phyloP scores from a whole-genome alignment of 177 flowering plant genomes.

The Telopea speciosissima region DNA sequence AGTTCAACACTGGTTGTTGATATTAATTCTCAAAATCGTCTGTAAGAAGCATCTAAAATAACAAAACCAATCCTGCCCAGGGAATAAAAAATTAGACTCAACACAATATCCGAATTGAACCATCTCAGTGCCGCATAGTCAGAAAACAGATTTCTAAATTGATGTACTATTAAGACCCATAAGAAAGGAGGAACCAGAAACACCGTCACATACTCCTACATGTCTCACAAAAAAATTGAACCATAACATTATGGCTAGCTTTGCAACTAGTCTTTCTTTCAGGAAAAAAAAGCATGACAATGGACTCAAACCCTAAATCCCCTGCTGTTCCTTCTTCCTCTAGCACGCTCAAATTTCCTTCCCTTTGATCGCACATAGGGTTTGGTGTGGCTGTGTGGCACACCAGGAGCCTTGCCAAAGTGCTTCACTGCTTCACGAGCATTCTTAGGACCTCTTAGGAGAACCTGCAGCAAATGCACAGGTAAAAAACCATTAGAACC shows the following conservation, averaged over 20 bases:
- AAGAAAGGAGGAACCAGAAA: background rate
- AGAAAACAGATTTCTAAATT: no score
- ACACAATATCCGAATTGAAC: no score
- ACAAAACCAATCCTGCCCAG: no score
- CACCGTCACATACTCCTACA: background rate
- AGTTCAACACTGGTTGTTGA: no score
- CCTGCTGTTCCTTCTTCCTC: conserved; percentile 60
- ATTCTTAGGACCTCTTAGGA: conserved; percentile 56
- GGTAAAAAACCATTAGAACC: background rate
- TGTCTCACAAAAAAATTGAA: conserved; percentile 13
- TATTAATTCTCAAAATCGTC: no score
- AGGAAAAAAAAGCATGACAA: conserved; percentile 1
- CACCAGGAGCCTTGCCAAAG: conserved; percentile 63
- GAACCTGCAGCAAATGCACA: conserved; percentile 27
- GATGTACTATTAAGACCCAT: no score
- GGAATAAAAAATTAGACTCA: no score
- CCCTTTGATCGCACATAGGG: conserved; percentile 59
- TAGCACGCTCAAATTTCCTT: conserved; percentile 54
- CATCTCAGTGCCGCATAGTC: no score
- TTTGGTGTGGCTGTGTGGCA: conserved; percentile 59
- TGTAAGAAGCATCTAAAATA: no score
- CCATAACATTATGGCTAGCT: background rate
- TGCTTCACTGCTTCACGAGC: conserved; percentile 57
- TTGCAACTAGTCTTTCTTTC: background rate
- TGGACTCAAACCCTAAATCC: conserved; percentile 37